phyloP scores from a whole-genome alignment of 345 rosid genomes.

The Nasturtium officinale region DNA sequence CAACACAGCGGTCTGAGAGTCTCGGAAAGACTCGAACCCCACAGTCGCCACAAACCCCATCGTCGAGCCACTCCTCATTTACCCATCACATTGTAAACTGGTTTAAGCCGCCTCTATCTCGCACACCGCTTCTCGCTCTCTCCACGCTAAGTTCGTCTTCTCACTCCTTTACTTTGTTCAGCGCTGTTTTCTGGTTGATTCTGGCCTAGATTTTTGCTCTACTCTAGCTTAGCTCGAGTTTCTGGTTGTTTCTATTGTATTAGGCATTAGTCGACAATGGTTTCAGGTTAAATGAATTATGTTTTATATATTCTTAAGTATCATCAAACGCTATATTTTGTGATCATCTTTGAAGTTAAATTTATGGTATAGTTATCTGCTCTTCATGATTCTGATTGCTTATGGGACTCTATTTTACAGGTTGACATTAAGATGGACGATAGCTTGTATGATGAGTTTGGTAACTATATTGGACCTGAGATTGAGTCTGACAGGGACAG shows the following conservation, averaged over 20 bases:
- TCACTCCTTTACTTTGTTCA: not conserved
- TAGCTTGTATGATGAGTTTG: conserved; percentile 95
- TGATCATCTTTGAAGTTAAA: not conserved
- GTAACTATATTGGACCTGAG: conserved; percentile 97
- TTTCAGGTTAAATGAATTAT: no score
- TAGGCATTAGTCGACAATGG: no score
- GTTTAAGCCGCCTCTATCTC: not conserved
- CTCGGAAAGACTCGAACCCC: conserved; percentile 15
- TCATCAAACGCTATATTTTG: not conserved
- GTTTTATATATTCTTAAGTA: no score
- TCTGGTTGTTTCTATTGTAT: no score
- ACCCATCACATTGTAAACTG: not conserved
- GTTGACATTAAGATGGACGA: conserved; percentile 68
- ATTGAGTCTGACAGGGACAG: conserved; percentile 89
- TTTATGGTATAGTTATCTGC: not conserved
- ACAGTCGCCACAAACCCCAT: not conserved
- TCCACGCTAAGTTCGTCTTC: conserved; percentile 5
- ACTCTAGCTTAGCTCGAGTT: not conserved
- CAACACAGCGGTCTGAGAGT: conserved; percentile 16
- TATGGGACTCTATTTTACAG: conserved; percentile 17
- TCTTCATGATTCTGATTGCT: not conserved
- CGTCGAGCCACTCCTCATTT: conserved; percentile 4
- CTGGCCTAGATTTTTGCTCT: conserved; percentile 7
- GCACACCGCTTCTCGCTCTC: not conserved
- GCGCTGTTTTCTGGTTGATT: not conserved